Evolutionary conservation across 495 filamentous ascomycete genomes (phyloP).

Genomic region (Penicillium argentinense): DNA sequence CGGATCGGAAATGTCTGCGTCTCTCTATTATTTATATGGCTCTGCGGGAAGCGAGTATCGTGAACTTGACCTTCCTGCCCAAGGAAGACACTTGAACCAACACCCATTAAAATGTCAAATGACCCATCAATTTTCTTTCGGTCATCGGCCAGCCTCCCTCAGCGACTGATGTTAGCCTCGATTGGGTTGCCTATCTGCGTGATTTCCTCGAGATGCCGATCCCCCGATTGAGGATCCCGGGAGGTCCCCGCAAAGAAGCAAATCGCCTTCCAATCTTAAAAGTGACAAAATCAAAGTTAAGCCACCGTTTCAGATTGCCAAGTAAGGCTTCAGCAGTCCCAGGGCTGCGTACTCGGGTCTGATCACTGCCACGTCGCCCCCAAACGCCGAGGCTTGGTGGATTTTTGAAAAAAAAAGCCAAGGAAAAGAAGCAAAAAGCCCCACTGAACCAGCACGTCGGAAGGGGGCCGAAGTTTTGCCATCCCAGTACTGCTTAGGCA

Average conservation of each 20-base stretch:
- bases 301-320: neutral
- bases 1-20: too few species aligned
- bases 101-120: neutral
- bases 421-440: neutral
- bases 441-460: neutral
- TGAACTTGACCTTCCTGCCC: too few species aligned
- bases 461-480: neutral
- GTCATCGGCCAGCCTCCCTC: too few species aligned
- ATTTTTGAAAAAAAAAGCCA: neutral
- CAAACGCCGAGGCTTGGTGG: neutral
- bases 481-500: neutral
- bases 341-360: neutral
- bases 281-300: neutral
- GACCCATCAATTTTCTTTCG: too few species aligned
- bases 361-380: neutral
- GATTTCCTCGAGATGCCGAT: neutral
- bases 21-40: too few species aligned
- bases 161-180: neutral
- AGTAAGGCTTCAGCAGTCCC: neutral
- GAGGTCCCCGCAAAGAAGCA: neutral
- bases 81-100: too few species aligned
- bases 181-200: slow-evolving; percentile 1
- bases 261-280: neutral
- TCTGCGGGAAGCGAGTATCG: too few species aligned
- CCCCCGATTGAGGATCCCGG: neutral